Conservation (phyloP, 768 basidiomycete species). For the Tylopilus sp. region DNA sequence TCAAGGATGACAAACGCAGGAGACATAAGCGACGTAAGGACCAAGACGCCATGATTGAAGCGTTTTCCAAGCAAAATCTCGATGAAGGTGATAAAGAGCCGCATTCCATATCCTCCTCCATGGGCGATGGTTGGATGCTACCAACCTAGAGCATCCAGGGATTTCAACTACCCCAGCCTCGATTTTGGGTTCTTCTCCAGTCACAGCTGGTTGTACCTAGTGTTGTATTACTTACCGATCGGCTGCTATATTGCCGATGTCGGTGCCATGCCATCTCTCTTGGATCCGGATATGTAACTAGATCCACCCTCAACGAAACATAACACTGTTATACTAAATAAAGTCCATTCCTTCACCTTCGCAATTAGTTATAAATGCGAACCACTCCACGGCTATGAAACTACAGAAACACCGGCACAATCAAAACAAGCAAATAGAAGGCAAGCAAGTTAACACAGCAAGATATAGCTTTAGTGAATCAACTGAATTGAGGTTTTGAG, state of each 20-base stretch:
- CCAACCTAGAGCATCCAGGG: constrained; percentile 10
- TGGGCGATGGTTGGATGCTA: constrained; percentile 4
- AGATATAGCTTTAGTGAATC: constrained; percentile 5
- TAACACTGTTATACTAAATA: neutral
- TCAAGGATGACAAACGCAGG: constrained; percentile 79
- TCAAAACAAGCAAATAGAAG: constrained; percentile 4
- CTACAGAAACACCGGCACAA: constrained; percentile 3
- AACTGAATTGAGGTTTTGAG: neutral
- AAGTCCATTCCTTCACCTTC: neutral
- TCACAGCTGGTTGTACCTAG: constrained; percentile 9
- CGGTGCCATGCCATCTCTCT: constrained; percentile 3
- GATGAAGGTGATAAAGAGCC: constrained; percentile 25
- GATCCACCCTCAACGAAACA: constrained; percentile 10
- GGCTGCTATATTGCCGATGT: constrained; percentile 16
- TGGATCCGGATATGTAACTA: constrained; percentile 6
- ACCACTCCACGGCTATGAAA: neutral
- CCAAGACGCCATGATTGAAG: constrained; percentile 78
- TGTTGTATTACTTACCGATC: constrained; percentile 24
- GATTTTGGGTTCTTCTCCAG: constrained; percentile 1
- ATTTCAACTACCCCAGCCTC: constrained; percentile 10
- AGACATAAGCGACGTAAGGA: constrained; percentile 81
- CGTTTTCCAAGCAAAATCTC: constrained; percentile 58
- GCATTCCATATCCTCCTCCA: constrained; percentile 22
- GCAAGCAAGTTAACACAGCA: neutral
- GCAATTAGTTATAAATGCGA: neutral